A percentile compares a stretch with the other conserved stretches of the same genome.
These are phyloP conservation scores for Xylariaceae sp. DNA, from an alignment of 2,329 filamentous ascomycete genomes.

Conservation along the genomic window DNA sequence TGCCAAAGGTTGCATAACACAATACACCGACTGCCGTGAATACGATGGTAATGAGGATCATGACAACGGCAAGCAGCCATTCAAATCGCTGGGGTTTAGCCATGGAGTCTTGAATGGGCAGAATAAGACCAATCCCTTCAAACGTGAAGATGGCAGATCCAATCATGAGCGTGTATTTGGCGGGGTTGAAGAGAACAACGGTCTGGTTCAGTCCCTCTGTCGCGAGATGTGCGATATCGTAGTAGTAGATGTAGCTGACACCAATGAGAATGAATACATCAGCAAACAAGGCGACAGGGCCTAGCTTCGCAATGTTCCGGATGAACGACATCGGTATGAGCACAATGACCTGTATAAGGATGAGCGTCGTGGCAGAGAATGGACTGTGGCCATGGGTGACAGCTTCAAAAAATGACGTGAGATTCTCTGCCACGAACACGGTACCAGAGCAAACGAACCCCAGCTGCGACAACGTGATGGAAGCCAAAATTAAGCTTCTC, in stretches of 20 bases:
- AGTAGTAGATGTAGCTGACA: conserved; percentile 69
- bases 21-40: conserved; percentile 70
- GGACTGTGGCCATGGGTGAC: conserved; percentile 48
- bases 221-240: conserved; percentile 57
- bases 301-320: conserved; percentile 71
- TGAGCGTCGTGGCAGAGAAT: conserved; percentile 55
- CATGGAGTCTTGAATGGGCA: conserved; percentile 75
- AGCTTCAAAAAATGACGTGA: conserved; percentile 63
- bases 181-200: conserved; percentile 67
- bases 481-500: conserved; percentile 62
- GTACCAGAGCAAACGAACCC: conserved; percentile 76
- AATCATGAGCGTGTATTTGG: conserved; percentile 65
- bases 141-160: conserved; percentile 75
- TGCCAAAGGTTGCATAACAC: conserved; percentile 71
- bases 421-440: conserved; percentile 74
- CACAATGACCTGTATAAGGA: conserved; percentile 60
- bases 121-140: conserved; percentile 71
- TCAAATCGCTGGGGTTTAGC: conserved; percentile 64
- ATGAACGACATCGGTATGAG: conserved; percentile 67
- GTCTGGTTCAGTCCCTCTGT: conserved; percentile 53
- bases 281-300: conserved; percentile 63
- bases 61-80: conserved; percentile 62
- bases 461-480: conserved; percentile 70
- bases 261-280: conserved; percentile 70
- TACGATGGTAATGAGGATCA: conserved; percentile 68